Evolutionary conservation across 2,329 filamentous ascomycete species (phyloP).

Genomic region (Aureobasidium sp.): DNA sequence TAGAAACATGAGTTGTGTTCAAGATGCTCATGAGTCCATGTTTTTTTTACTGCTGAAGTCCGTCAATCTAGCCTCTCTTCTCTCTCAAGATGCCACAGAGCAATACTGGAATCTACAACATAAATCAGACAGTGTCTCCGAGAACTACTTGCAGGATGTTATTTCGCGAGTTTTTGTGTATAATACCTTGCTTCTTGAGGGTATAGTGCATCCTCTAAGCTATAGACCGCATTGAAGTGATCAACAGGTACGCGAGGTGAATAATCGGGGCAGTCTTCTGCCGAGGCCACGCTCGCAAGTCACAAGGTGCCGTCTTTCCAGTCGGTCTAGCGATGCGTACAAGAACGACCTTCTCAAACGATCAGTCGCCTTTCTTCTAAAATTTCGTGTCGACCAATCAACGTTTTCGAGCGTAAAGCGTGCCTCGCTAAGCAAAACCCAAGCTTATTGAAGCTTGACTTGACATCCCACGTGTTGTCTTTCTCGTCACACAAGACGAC

Average conservation of each 20-base stretch:
- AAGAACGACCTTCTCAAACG: background rate
- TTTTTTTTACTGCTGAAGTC: background rate
- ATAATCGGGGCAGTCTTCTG: background rate
- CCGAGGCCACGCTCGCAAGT: background rate
- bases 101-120: background rate
- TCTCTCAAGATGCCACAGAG: background rate
- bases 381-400: background rate
- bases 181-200: background rate
- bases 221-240: background rate
- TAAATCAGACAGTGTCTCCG: background rate
- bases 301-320: background rate
- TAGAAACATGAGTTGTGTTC: background rate
- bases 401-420: background rate
- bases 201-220: background rate
- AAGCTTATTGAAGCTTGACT: constrained; percentile 6
- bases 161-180: too few relatives aligned
- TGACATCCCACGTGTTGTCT: background rate
- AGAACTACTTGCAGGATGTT: background rate
- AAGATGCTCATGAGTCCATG: background rate
- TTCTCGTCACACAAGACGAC: background rate
- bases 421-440: constrained; percentile 1
- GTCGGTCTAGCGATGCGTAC: background rate
- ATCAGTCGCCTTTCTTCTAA: background rate
- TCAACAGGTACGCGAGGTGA: background rate
- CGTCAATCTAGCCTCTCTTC: background rate